phyloP scores from a whole-genome alignment of 495 filamentous ascomycete species.

The Neurospora sp. region DNA sequence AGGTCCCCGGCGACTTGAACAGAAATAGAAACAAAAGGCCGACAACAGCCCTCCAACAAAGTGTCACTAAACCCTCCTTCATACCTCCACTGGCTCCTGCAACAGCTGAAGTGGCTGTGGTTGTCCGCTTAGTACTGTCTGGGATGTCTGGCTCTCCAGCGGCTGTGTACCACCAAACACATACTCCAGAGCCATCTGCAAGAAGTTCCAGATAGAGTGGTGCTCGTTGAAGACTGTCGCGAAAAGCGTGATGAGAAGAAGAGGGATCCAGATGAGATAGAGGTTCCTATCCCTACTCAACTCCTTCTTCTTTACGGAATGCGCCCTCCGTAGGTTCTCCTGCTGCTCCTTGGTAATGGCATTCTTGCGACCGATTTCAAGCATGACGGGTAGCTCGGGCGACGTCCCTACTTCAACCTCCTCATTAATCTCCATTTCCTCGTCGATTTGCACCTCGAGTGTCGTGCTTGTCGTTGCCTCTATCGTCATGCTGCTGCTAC shows the following conservation, averaged over 20 bases:
- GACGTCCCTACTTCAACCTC: constrained; percentile 9
- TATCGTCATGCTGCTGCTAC: constrained; percentile 16
- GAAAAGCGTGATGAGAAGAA: constrained; percentile 14
- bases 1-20: not conserved
- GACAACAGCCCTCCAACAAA: not conserved
- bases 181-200: not conserved
- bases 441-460: not conserved
- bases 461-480: not conserved
- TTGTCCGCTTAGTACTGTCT: not conserved
- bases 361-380: constrained; percentile 42
- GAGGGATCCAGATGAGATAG: constrained; percentile 62
- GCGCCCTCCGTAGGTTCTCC: constrained; percentile 58
- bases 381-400: constrained; percentile 27
- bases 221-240: constrained; percentile 14
- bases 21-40: not conserved
- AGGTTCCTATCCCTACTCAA: constrained; percentile 67
- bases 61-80: not conserved
- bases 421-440: constrained; percentile 4
- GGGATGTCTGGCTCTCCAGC: not conserved
- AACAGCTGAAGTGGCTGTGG: not conserved
- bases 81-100: not conserved
- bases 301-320: constrained; percentile 65
- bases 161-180: not conserved
- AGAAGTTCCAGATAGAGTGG: not conserved
- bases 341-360: constrained; percentile 61